Evolutionary conservation across 2,329 filamentous ascomycete genomes (phyloP), one percentile per base, ranked within the genome.

Genomic region (Ophiostoma piceae): DNA sequence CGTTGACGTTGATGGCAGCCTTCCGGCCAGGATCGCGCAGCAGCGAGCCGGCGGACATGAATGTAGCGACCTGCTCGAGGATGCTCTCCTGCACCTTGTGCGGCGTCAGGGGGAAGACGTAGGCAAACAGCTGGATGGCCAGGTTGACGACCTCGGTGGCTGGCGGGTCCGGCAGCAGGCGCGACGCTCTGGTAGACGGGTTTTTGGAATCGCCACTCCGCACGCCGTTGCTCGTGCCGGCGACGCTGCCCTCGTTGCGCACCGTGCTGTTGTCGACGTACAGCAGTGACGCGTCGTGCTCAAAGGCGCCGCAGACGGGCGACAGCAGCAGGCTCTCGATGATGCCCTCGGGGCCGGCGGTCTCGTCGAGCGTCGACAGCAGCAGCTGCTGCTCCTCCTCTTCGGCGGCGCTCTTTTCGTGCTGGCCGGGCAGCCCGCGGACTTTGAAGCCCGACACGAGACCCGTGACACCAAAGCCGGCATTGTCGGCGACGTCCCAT

Each of bases 401-500:
- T 35, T 71, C 82, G 14, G 79, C 76, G 0, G 81, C 78, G 67
- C 79, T 83, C 65, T 66, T 72, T 51, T 87, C 85, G 71, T 90
- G 87, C 75, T 91, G 89, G 37, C 92, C 91, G 16, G 88, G 88
- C 70, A 94, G 83, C 35, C 84, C 86, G 74, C 85, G 88, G 22
- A 93, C 83, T 68, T 90, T 86, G 76, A 95, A 93, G 0, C 92
- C 92, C 29, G 87, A 85, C 1, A 96, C 88, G 29, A 98, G 82
- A 1, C 94, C 92, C 11, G 92, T 96, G 19, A 99, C 90, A 2
- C 96, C 95, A 78, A 97, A 98, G 0, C 94, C 94, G 75, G 90
- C 94, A 76, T 98, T 98, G 78, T 99, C 95, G 9, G 89, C 91
- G 7, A 97, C 87, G 73, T 98, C 94, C 95, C 95, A 99, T 54